Conservation (phyloP, 2,329 filamentous ascomycete species). For the Cordyceps farinosa region DNA sequence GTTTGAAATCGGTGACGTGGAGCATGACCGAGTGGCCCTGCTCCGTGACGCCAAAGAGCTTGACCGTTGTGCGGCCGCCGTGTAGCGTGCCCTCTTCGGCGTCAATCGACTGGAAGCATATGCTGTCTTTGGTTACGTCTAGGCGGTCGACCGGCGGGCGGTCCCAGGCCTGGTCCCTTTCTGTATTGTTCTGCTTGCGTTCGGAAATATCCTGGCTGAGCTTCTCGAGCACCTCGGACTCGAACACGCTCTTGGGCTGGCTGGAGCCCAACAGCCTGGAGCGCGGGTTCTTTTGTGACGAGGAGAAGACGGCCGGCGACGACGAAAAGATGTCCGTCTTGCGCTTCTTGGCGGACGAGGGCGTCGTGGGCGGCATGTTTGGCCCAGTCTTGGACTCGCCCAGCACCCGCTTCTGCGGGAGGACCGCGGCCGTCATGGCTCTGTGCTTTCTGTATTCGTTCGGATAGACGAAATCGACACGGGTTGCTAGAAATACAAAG, state of each 20-base stretch:
- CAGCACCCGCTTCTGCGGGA: slow-evolving; percentile 70
- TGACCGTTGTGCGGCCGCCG: slow-evolving; percentile 73
- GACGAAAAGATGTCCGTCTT: slow-evolving; percentile 66
- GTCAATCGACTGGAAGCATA: slow-evolving; percentile 96
- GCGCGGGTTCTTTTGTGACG: slow-evolving; percentile 59
- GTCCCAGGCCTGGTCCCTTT: slow-evolving; percentile 92
- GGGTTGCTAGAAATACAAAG: neutral
- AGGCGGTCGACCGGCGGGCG: slow-evolving; percentile 53
- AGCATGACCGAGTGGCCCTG: slow-evolving; percentile 86
- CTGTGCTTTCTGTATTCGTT: slow-evolving; percentile 14
- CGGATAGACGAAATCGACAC: neutral
- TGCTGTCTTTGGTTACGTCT: slow-evolving; percentile 56
- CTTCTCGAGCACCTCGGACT: slow-evolving; percentile 91
- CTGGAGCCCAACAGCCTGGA: slow-evolving; percentile 63
- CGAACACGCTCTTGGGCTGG: slow-evolving; percentile 86
- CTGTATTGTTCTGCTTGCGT: slow-evolving; percentile 79
- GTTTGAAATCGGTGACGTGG: slow-evolving; percentile 92
- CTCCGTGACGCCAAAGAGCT: slow-evolving; percentile 87
- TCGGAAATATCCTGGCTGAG: slow-evolving; percentile 89
- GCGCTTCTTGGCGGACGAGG: slow-evolving; percentile 69
- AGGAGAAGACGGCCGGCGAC: slow-evolving; percentile 55
- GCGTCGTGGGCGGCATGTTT: slow-evolving; percentile 56
- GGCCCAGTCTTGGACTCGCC: slow-evolving; percentile 63
- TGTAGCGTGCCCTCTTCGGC: slow-evolving; percentile 81
- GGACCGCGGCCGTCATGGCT: slow-evolving; percentile 47